phyloP scores from a whole-genome alignment of 352 stramenopile genomes.

The Pseudoperonospora humuli region DNA sequence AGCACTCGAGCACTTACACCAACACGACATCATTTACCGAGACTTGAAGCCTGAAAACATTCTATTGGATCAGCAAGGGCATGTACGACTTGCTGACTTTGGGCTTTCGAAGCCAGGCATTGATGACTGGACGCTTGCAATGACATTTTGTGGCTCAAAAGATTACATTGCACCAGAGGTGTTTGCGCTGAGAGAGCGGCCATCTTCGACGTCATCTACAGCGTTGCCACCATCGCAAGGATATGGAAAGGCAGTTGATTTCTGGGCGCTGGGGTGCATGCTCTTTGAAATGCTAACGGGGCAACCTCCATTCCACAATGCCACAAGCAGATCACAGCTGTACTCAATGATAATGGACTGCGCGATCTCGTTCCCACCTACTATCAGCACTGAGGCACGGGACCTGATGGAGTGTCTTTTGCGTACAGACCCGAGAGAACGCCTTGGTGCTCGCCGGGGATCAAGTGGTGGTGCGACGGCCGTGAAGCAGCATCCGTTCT shows the following conservation, averaged over 20 bases:
- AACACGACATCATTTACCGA: conserved; percentile 74
- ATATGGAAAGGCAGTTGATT: conserved; percentile 86
- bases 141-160: conserved; percentile 83
- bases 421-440: conserved; percentile 39
- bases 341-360: conserved; percentile 56
- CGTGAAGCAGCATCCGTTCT: conserved; percentile 64
- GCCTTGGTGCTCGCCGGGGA: conserved; percentile 39
- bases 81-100: conserved; percentile 88
- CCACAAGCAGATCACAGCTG: conserved; percentile 46
- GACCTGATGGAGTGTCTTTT: conserved; percentile 51
- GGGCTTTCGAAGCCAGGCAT: conserved; percentile 74
- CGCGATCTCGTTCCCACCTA: conserved; percentile 38
- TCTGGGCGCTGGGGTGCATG: conserved; percentile 81
- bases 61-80: conserved; percentile 77
- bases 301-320: conserved; percentile 77
- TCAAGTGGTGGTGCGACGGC: conserved; percentile 24
- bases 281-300: conserved; percentile 89
- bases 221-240: conserved; percentile 27
- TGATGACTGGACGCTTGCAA: conserved; percentile 50
- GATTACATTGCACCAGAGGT: conserved; percentile 85
- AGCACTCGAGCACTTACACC: conserved; percentile 69
- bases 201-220: conserved; percentile 9
- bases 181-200: conserved; percentile 36
- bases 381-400: conserved; percentile 38
- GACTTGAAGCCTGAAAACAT: conserved; percentile 91